Evolutionary conservation across 2,329 filamentous ascomycete species (phyloP), one percentile per base, ranked within the genome.

Genomic region (Periconia sp.): DNA sequence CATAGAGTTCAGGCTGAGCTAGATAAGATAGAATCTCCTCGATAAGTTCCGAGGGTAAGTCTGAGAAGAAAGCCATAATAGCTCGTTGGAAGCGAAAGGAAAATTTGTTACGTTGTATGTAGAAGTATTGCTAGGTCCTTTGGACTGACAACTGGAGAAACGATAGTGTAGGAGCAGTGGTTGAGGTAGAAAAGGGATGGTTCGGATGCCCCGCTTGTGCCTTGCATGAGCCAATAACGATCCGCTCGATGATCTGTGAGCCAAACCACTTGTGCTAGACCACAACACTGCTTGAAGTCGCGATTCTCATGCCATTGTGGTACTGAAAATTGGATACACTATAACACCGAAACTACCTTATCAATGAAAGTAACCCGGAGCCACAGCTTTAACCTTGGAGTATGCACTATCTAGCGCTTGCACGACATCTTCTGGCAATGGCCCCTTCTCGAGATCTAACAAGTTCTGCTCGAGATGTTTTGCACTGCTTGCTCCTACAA

Each of bases 341-440:
- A n/a, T n/a, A 25, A 25, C 8, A 25, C 23, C 23, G n/a, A n/a
- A n/a, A n/a, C n/a, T n/a, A n/a, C n/a, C n/a, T n/a, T n/a, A 34
- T 22, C 22, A 29, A 4, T 30, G 24, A 19, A 5, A 38, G 16
- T 38, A 38, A 12, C 16, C 12, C 21, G 36, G 36, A 11, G 36
- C 36, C 15, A 38, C 25, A 29, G 4, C 36, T 12, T 15, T 7
- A 5, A 38, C 16, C 13, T 29, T 28, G 16, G 16, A 29, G 12
- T 29, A 38, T 2, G 35, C 35, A 16, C 17, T 25, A 8, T 95
- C 88, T 42, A 95, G 73, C 10, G 80, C 84, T 61, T 84, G 69
- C 12, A 94, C 78, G 12, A 94, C 84, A 19, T 89, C 87, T n/a
- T 86, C 80, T 0, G 88, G 87, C 52, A 94, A 73, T 1, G 86